A percentile compares a stretch with the other conserved stretches of the same genome.
Conservation (phyloP, 495 filamentous ascomycete genomes). For the Rhypophila decipiens region DNA sequence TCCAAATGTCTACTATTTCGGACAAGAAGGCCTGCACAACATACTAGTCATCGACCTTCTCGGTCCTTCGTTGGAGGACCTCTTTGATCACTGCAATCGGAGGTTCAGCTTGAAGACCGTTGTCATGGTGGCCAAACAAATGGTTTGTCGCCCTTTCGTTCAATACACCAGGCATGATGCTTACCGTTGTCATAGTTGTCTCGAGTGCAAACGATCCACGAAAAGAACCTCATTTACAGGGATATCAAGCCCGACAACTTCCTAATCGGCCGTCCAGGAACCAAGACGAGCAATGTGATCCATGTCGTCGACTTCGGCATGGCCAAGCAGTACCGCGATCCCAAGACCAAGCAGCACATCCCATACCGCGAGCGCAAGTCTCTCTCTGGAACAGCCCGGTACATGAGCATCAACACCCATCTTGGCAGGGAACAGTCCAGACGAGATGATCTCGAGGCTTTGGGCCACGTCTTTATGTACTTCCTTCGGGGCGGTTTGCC, state of each 20-base stretch:
- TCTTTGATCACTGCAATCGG: slow-evolving; percentile 96
- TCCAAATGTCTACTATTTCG: slow-evolving; percentile 99
- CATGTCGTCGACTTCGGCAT: slow-evolving; percentile 99
- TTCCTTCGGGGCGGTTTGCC: slow-evolving; percentile 93
- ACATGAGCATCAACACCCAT: slow-evolving; percentile 99
- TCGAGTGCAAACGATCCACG: slow-evolving; percentile 97
- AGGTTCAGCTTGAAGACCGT: slow-evolving; percentile 96
- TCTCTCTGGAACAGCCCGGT: slow-evolving; percentile 91
- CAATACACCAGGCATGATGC: not conserved
- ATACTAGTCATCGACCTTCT: slow-evolving; percentile 98
- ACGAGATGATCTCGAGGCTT: slow-evolving; percentile 89
- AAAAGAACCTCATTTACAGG: slow-evolving; percentile 99
- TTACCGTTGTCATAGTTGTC: slow-evolving; percentile 54
- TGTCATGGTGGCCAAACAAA: slow-evolving; percentile 99
- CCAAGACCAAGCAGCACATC: slow-evolving; percentile 99
- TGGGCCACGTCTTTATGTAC: slow-evolving; percentile 99
- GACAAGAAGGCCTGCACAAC: slow-evolving; percentile 97
- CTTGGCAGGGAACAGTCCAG: slow-evolving; percentile 93
- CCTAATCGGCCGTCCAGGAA: slow-evolving; percentile 87
- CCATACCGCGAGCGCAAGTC: slow-evolving; percentile 98
- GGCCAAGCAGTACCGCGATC: slow-evolving; percentile 98
- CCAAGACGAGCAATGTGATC: slow-evolving; percentile 94
- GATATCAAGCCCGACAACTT: slow-evolving; percentile 99
- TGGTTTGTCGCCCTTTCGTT: slow-evolving; percentile 57
- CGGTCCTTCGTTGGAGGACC: slow-evolving; percentile 90